A percentile compares a stretch with the other conserved stretches of the same genome.
phyloP scores from a whole-genome alignment of 1,284 basidiomycete species.

The Microbotryum scabiosae region DNA sequence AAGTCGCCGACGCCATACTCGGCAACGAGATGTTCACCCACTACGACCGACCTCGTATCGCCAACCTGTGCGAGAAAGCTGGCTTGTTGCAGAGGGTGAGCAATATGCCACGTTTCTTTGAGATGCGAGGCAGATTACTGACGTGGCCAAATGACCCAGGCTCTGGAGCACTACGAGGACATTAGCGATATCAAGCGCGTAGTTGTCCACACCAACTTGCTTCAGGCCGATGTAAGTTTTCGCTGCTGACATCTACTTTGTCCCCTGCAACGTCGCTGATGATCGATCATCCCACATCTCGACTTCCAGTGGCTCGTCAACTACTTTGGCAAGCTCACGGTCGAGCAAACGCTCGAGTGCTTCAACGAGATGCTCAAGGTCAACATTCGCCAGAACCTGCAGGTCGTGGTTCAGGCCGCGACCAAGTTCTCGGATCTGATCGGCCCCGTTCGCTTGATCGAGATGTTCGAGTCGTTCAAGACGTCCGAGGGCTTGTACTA shows the following conservation, averaged over 20 bases:
- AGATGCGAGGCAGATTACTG: background rate
- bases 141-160: conserved; percentile 47
- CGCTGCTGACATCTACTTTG: background rate
- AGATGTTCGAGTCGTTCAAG: conserved; percentile 98
- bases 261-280: background rate
- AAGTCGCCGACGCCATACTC: conserved; percentile 97
- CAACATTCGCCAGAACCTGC: conserved; percentile 96
- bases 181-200: conserved; percentile 96
- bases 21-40: conserved; percentile 99
- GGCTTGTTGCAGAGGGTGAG: conserved; percentile 72
- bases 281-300: too few relatives aligned
- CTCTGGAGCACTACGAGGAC: conserved; percentile 97
- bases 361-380: conserved; percentile 94
- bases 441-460: conserved; percentile 92
- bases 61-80: conserved; percentile 97
- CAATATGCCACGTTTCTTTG: background rate
- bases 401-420: conserved; percentile 94
- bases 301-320: conserved; percentile 77
- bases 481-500: conserved; percentile 98
- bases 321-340: conserved; percentile 95
- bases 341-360: conserved; percentile 96
- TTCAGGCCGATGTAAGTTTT: conserved; percentile 66
- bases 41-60: conserved; percentile 93
- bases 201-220: conserved; percentile 82
- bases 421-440: conserved; percentile 99